Evolutionary conservation across 2,329 filamentous ascomycete genomes (phyloP), one percentile per base, ranked within the genome.

Genomic region (Fusarium sp.): DNA sequence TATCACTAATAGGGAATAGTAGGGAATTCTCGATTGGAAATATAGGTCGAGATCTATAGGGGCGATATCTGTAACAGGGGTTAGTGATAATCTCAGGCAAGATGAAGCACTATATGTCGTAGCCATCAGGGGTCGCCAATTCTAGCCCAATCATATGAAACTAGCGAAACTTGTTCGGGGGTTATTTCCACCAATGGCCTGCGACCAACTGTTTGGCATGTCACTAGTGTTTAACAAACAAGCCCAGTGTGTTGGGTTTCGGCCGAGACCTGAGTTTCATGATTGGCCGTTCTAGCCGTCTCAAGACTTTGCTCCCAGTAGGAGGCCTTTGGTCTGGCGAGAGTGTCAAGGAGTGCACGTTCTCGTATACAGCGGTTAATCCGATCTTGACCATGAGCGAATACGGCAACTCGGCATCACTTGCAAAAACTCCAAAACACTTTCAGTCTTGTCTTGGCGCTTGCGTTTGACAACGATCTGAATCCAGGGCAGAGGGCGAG

Each of bases 351-450:
- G 42, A 16, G 37, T 21, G 13, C 24, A 16, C 49, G 26, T 33
- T 26, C 20, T 21, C 26, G 44, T 53, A 20, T 15, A 52, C 33
- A 12, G 12, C 38, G 20, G 42, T 24, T 43, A 57, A 29, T 35
- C 4, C 46, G 16, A n/a, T 60, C 11, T 7, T 15, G 37, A 39
- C 35, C 43, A 9, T 24, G 33, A n/a, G 16, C 31, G 33, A 26
- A n/a, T 9, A 43, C 62, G 62, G 62, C 39, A 65, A 65, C 20
- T 41, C 62, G 62, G 62, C 60, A 65, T 49, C n/a, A 39, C 9
- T 10, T 28, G 33, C 23, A 50, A 37, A 15, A 29, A 39, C n/a
- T 18, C 20, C 43, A 26, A 53, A 53, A 57, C 54, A 29, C n/a
- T 20, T 16, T 47, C 12, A 18, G 52, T 56, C 31, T 56, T 48